phyloP scores from a whole-genome alignment of 2,329 filamentous ascomycete species.

The Nemania bipapillata region DNA sequence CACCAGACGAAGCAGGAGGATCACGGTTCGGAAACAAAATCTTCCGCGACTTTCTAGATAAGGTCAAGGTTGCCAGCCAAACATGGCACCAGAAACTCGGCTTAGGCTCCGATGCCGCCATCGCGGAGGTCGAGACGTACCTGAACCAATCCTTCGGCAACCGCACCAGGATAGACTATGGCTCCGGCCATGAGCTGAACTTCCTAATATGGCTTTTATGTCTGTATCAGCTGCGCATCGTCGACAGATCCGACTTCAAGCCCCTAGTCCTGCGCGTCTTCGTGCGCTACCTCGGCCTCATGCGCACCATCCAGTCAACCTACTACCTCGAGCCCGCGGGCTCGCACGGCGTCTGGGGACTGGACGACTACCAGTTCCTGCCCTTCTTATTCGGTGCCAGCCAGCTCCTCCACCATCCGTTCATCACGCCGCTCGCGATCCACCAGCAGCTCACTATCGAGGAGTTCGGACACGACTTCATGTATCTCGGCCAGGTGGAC shows the following conservation, averaged over 20 bases:
- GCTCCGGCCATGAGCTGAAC: constrained; percentile 96
- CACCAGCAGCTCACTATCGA: constrained; percentile 90
- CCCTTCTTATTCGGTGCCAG: constrained; percentile 95
- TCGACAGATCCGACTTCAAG: constrained; percentile 74
- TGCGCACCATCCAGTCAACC: constrained; percentile 87
- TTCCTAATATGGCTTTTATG: constrained; percentile 97
- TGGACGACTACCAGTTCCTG: constrained; percentile 97
- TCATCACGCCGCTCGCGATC: constrained; percentile 80
- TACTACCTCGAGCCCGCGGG: constrained; percentile 98
- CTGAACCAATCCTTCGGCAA: constrained; percentile 87
- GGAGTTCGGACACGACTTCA: constrained; percentile 82
- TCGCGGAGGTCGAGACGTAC: constrained; percentile 81
- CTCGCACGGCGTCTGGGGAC: constrained; percentile 96
- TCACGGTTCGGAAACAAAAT: constrained; percentile 95
- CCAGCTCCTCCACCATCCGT: constrained; percentile 86
- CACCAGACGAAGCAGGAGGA: constrained; percentile 85
- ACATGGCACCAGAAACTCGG: constrained; percentile 74
- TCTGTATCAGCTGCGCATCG: constrained; percentile 78
- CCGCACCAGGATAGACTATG: constrained; percentile 89
- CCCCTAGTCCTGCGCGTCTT: constrained; percentile 82
- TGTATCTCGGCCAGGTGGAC: constrained; percentile 91
- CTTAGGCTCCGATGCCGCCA: constrained; percentile 62
- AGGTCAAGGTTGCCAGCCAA: constrained; percentile 65
- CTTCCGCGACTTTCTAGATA: constrained; percentile 84
- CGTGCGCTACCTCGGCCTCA: constrained; percentile 81